phyloP scores from a whole-genome alignment of 2,329 filamentous ascomycete species.

The Fusarium sp. region DNA sequence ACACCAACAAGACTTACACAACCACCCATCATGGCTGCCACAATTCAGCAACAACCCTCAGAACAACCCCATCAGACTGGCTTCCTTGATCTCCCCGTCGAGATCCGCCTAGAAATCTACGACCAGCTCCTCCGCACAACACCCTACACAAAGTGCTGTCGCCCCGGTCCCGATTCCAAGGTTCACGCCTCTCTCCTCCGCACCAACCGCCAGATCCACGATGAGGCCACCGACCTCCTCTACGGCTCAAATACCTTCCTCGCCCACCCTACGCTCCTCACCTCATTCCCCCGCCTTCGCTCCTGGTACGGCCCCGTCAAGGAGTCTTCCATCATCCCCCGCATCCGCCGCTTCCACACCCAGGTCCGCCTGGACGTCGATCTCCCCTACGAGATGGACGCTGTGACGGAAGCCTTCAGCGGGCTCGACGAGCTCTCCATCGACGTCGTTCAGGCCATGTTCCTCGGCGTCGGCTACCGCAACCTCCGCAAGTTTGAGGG shows the following conservation, averaged over 20 bases:
- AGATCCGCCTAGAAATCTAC: conserved; percentile 61
- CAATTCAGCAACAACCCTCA: conserved; percentile 25
- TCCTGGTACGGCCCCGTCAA: conserved; percentile 46
- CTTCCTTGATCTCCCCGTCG: conserved; percentile 56
- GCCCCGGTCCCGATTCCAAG: conserved; percentile 23
- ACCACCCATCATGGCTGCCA: conserved; percentile 33
- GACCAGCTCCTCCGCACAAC: conserved; percentile 52
- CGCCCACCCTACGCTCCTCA: conserved; percentile 54
- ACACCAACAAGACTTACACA: background rate
- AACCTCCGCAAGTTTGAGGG: conserved; percentile 55
- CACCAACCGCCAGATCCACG: conserved; percentile 53
- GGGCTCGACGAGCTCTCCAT: conserved; percentile 53
- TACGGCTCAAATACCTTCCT: conserved; percentile 57
- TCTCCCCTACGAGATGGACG: conserved; percentile 45
- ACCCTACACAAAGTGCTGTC: conserved; percentile 41
- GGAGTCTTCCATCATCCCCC: conserved; percentile 42
- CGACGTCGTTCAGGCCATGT: conserved; percentile 52
- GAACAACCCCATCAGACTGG: conserved; percentile 28
- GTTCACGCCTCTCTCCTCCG: conserved; percentile 54
- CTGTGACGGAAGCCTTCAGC: conserved; percentile 49
- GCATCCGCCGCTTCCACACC: conserved; percentile 53
- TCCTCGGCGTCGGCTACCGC: conserved; percentile 50
- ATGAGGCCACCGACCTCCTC: conserved; percentile 54
- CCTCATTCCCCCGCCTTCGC: conserved; percentile 54
- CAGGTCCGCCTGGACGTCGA: conserved; percentile 55